Conservation (phyloP, 176 grass and related monocot genomes). For the Carex myosuroides region DNA sequence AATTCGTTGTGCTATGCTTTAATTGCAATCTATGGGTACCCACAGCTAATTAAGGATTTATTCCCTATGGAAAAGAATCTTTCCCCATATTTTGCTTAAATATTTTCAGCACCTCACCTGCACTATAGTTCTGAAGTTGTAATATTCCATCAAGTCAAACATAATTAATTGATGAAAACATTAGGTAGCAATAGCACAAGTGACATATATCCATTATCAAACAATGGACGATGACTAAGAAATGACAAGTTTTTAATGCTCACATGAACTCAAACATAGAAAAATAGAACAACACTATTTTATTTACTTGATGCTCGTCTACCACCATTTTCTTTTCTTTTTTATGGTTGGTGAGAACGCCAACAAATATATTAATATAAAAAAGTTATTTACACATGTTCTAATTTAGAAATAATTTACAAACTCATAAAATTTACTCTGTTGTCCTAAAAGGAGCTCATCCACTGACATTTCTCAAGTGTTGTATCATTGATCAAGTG, state of each 20-base stretch:
- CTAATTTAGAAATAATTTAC: too few species aligned
- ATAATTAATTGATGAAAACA: background rate
- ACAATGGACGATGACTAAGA: background rate
- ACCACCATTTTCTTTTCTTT: too few species aligned
- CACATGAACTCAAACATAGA: background rate
- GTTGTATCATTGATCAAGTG: too few species aligned
- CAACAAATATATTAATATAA: too few species aligned
- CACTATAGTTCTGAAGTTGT: background rate
- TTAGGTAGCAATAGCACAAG: background rate
- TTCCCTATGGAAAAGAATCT: background rate
- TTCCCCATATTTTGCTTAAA: background rate
- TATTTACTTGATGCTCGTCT: background rate
- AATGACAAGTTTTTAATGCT: background rate
- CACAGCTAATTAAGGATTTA: background rate
- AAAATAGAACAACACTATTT: background rate
- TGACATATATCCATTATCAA: background rate
- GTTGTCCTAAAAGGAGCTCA: too few species aligned
- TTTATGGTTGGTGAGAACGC: too few species aligned
- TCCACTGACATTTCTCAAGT: too few species aligned
- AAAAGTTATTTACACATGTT: too few species aligned
- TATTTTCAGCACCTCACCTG: background rate
- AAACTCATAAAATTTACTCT: too few species aligned
- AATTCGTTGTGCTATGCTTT: background rate
- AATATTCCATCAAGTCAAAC: background rate
- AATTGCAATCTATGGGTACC: slow-evolving; percentile 3